Evolutionary conservation across 2,329 filamentous ascomycete species (phyloP), one percentile per base, ranked within the genome.

Genomic region (Fusarium nisikadoi): DNA sequence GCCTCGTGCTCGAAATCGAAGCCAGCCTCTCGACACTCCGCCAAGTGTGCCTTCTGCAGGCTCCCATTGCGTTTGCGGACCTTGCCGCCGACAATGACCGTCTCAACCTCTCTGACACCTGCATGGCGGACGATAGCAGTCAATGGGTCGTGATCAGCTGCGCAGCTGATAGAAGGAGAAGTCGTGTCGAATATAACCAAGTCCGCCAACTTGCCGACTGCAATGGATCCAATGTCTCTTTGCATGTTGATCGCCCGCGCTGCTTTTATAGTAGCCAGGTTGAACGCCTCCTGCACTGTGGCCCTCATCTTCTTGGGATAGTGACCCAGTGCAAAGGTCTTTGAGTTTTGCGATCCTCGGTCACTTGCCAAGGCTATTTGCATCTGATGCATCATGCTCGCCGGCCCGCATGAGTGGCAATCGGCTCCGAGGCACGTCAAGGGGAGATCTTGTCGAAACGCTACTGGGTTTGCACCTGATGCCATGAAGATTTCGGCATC

Each of bases 331-430:
- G 62, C 19, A 3, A 66, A 66, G 0, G 27, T 41, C 23, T 10
- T 27, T 0, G 4, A 17, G 20, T 60, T 66, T 4, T 66, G 52
- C 6, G 2, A 8, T 12, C 8, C 52, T 29, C 63, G 43, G 11
- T 66, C 39, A 20, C 52, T 59, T 1, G 63, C 63, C 4, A 66
- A 3, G 1, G 63, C 63, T 0, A 66, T 66, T 2, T 66, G 45
- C 52, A 66, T 66, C 7, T 66, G 52, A 5, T 66, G 62, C 45
- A 66, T 66, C 52, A 66, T 60, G 9, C 47, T 66, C 8, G 36
- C 52, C 14, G 62, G 63, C 4, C 63, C 63, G 4, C 63, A 66
- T 0, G 62, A 66, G 20, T 66, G 63, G 1, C 63, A 66, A 8
- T 66, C 63, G 1, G 62, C 63, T 6, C 63, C 63, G 0, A 66